Evolutionary conservation across 139 green algal genomes (phyloP).

Genomic region (Chlorella sorokiniana): DNA sequence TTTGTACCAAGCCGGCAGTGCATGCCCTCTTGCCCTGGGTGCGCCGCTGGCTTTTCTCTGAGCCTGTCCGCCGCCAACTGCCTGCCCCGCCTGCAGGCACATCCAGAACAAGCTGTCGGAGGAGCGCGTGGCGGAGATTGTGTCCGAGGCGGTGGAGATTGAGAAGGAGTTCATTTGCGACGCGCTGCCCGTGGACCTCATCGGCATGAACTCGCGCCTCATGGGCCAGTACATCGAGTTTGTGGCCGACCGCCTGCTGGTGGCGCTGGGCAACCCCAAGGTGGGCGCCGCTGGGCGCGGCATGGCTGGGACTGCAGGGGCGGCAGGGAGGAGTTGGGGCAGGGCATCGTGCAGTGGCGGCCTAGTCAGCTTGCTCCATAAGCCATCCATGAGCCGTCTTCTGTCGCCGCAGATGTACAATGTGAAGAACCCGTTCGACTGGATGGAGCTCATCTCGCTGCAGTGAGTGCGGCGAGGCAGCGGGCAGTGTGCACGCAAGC

Average conservation of each 20-base stretch:
- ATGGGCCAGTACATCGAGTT: conserved; percentile 98
- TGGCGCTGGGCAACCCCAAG: conserved; percentile 84
- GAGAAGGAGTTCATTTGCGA: conserved; percentile 97
- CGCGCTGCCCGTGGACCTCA: conserved; percentile 82
- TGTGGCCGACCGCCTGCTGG: conserved; percentile 94
- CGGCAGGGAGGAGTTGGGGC: neutral
- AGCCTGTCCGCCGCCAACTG: neutral
- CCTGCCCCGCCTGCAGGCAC: conserved; percentile 55
- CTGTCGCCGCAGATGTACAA: conserved; percentile 60
- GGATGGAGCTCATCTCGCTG: conserved; percentile 94
- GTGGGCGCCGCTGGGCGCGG: too few relatives aligned
- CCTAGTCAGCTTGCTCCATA: neutral
- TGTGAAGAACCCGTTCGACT: conserved; percentile 92
- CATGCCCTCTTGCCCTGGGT: neutral
- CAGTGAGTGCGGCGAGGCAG: too few relatives aligned
- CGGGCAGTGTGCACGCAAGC: neutral
- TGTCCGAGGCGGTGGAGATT: conserved; percentile 91
- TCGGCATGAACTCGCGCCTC: conserved; percentile 85
- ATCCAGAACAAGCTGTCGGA: conserved; percentile 81
- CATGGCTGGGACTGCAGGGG: too few relatives aligned
- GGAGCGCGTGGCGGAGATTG: conserved; percentile 75
- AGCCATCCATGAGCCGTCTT: neutral
- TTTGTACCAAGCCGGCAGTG: neutral
- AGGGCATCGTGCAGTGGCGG: neutral
- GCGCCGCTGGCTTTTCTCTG: neutral